Evolutionary conservation across 371 early-diverging fungal genomes (phyloP), one percentile per base, ranked within the genome.

Genomic region (Circinella umbellata): DNA sequence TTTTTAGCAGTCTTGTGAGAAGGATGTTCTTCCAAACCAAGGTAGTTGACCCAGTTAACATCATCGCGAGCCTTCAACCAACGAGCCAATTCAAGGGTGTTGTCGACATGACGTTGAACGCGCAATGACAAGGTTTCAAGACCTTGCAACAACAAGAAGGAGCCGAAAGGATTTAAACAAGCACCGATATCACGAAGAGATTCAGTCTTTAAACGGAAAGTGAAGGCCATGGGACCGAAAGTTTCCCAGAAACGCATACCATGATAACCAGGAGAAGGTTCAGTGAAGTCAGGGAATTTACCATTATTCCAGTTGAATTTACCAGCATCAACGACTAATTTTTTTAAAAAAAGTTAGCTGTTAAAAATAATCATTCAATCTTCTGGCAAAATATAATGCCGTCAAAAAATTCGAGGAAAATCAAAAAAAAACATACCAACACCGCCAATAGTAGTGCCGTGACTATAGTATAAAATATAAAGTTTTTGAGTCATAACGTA

Each of bases 231-330:
- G 66, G 90, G 88, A 39, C 86, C 88, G 69, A 94, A 96, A 10
- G 86, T 85, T 15, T 96, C 94, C 92, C 93, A 92, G 82, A 92
- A 95, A 70, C 86, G 86, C 59, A 95, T 72, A 34, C 95, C 96
- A 74, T 96, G 95, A 76, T 96, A 95, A 35, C 93, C 90, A 17
- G 88, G 89, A 0, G 90, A 86, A 4, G 95, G 95, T 64, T 92
- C 92, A 1, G 96, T 94, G 73, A 96, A 94, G 34, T 84, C 85
- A 8, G 95, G 94, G 89, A 95, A 96, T 47, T 88, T 87, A 67
- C 95, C 95, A 73, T 92, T 94, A 75, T 87, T 89, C 95, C 95
- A 96, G 67, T 84, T 80, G 85, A 96, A 96, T 14, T 84, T 91
- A 51, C 97, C 96, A 47, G 89, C 81, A 70, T 96, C 97, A 48